phyloP scores from a whole-genome alignment of 257 asterid genomes.

The Ilex aquifolium region DNA sequence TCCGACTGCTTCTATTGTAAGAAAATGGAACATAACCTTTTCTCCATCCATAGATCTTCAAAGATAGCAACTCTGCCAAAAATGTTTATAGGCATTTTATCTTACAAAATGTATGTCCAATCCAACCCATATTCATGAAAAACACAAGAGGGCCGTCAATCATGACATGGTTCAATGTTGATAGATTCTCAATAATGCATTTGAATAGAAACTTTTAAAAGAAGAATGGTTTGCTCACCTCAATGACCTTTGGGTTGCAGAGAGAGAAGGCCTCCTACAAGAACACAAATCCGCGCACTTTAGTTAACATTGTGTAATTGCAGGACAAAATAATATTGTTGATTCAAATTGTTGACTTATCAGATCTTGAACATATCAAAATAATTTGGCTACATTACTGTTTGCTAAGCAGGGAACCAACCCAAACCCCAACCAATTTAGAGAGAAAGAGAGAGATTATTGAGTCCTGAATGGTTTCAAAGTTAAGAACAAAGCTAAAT shows the following conservation, averaged over 20 bases:
- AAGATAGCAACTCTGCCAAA: no score
- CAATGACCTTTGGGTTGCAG: slow-evolving; percentile 67
- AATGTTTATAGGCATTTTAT: background rate
- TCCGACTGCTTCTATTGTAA: no score
- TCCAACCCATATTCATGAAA: background rate
- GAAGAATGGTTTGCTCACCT: slow-evolving; percentile 36
- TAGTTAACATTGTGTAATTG: slow-evolving; percentile 1
- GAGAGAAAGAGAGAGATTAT: background rate
- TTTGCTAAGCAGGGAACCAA: background rate
- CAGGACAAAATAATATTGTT: background rate
- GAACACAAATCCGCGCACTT: slow-evolving; percentile 17
- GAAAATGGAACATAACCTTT: no score
- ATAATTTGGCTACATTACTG: background rate
- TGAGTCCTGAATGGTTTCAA: no score
- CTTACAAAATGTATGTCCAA: background rate
- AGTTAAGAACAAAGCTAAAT: no score
- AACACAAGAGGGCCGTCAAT: background rate
- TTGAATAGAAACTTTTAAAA: background rate
- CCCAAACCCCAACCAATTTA: background rate
- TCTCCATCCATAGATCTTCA: background rate
- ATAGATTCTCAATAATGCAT: background rate
- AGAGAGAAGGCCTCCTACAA: slow-evolving; percentile 90
- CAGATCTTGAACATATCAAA: background rate
- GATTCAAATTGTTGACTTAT: no score
- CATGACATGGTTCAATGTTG: background rate